phyloP scores from a whole-genome alignment of 1,284 basidiomycete species.

The Cryptococcus depauperatus region DNA sequence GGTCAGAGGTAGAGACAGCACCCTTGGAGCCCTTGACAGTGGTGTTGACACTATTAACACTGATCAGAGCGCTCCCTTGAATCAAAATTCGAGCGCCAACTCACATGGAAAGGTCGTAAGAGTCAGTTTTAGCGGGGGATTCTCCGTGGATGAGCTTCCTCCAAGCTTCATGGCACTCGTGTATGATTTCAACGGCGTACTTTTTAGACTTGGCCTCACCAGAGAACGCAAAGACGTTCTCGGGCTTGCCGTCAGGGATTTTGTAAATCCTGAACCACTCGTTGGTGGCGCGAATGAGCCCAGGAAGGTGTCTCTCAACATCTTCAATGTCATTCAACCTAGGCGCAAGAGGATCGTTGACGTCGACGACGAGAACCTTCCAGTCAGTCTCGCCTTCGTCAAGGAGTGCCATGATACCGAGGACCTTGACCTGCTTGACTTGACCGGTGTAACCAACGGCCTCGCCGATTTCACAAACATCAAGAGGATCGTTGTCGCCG shows the following conservation, averaged over 20 bases:
- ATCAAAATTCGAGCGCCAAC: conserved; percentile 33
- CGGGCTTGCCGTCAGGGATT: conserved; percentile 91
- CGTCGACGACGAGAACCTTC: conserved; percentile 97
- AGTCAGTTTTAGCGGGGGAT: conserved; percentile 57
- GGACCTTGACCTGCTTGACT: conserved; percentile 99
- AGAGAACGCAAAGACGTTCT: conserved; percentile 98
- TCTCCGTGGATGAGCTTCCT: conserved; percentile 84
- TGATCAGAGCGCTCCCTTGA: background rate
- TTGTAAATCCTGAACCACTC: conserved; percentile 97
- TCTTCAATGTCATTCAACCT: conserved; percentile 99
- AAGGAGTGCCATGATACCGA: conserved; percentile 98
- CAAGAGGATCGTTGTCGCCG: conserved; percentile 98
- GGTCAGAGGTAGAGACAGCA: conserved; percentile 58
- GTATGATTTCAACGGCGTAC: conserved; percentile 96
- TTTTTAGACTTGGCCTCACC: conserved; percentile 99
- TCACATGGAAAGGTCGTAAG: conserved; percentile 72
- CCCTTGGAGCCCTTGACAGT: conserved; percentile 69
- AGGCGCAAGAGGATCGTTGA: conserved; percentile 89
- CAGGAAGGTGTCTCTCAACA: conserved; percentile 95
- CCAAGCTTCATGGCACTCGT: conserved; percentile 99
- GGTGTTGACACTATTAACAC: conserved; percentile 46
- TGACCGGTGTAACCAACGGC: conserved; percentile 96
- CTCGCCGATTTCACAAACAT: conserved; percentile 99
- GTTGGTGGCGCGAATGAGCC: conserved; percentile 90
- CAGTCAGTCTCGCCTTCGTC: conserved; percentile 98